phyloP scores from a whole-genome alignment of 116 monocot genomes.

The Cymodocea nodosa region DNA sequence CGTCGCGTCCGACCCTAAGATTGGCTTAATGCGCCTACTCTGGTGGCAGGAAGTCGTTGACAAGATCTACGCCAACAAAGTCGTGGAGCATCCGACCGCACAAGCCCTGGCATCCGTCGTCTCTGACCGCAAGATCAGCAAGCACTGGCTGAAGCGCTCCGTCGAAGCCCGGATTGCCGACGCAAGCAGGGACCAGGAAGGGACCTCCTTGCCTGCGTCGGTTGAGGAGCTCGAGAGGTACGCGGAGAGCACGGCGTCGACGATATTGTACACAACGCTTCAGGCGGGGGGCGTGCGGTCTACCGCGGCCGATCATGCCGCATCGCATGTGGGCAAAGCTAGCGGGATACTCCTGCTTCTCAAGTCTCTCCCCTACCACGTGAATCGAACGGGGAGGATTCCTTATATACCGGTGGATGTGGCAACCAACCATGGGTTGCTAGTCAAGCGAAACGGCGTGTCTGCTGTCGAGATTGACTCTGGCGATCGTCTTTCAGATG shows the following conservation, averaged over 20 bases:
- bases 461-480: conserved; percentile 51
- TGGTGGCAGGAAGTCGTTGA: conserved; percentile 88
- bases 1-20: conserved; percentile 64
- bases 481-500: conserved; percentile 38
- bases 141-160: conserved; percentile 73
- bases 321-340: conserved; percentile 89
- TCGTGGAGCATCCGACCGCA: conserved; percentile 76
- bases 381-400: conserved; percentile 33
- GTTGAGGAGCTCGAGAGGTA: conserved; percentile 60
- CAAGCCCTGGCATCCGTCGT: conserved; percentile 59
- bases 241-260: conserved; percentile 70
- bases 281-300: conserved; percentile 73
- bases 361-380: conserved; percentile 75
- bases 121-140: conserved; percentile 53
- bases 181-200: conserved; percentile 54
- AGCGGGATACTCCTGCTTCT: conserved; percentile 70
- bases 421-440: conserved; percentile 47
- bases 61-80: conserved; percentile 45
- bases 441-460: conserved; percentile 24
- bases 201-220: conserved; percentile 17
- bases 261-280: conserved; percentile 64
- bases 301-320: conserved; percentile 82
- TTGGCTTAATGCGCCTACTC: conserved; percentile 85
- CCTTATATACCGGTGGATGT: conserved; percentile 58
- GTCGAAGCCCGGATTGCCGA: conserved; percentile 74